Conservation (phyloP, 495 filamentous ascomycete genomes). For the Talaromyces wortmannii region DNA sequence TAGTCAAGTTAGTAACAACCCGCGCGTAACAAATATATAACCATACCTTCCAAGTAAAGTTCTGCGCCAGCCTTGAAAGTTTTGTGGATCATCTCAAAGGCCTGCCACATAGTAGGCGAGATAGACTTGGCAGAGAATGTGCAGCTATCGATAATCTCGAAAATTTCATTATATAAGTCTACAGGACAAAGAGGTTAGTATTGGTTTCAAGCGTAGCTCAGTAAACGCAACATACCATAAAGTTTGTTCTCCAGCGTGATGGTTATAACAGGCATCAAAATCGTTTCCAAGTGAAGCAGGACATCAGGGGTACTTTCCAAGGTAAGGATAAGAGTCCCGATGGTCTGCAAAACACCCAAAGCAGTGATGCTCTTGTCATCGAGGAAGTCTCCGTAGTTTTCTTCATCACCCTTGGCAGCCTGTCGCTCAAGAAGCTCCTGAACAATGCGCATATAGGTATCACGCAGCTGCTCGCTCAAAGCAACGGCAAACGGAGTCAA, state of each 20-base stretch:
- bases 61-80: constrained; percentile 97
- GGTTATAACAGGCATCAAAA: constrained; percentile 93
- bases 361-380: constrained; percentile 99
- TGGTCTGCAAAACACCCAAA: constrained; percentile 92
- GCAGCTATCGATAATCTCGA: constrained; percentile 98
- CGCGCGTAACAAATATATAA: background rate
- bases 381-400: constrained; percentile 78
- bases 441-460: constrained; percentile 93
- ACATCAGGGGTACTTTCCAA: constrained; percentile 95
- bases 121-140: constrained; percentile 97
- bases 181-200: constrained; percentile 13
- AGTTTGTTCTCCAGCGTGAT: constrained; percentile 97
- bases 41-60: constrained; percentile 72
- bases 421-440: constrained; percentile 85
- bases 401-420: constrained; percentile 64
- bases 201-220: background rate
- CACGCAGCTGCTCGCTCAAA: constrained; percentile 88
- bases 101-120: constrained; percentile 95
- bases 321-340: constrained; percentile 93
- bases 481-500: constrained; percentile 98
- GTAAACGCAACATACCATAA: constrained; percentile 47
- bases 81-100: constrained; percentile 91
- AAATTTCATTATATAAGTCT: constrained; percentile 95
- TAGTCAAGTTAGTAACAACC: constrained; percentile 5
- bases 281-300: constrained; percentile 84